Base-by-base conservation (phyloP, 768 basidiomycete genomes). In the Xerocomellus intermedius region DNA sequence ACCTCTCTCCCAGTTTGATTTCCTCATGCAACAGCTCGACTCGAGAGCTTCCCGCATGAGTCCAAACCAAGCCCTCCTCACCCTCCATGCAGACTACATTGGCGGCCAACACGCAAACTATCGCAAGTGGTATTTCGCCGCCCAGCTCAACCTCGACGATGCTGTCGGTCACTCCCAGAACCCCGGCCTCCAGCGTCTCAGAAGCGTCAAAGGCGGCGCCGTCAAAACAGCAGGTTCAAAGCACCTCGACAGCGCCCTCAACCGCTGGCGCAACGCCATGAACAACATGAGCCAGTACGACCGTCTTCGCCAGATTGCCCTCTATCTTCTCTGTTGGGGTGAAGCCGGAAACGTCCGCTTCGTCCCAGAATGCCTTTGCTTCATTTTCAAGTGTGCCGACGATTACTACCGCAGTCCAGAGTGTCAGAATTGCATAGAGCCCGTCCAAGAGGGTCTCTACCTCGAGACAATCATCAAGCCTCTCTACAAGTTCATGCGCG, bases 371-470 rank as follows among this genome's bases (percentile, higher is more conserved):
- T 92, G 90, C 64, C 75, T 99, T 44, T 98, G 96, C 79, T 99
- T 98, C 82, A 96, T 99, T 68, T 98, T 98, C 87, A 99, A 99
- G 75, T 99, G 97, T 67, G 97, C 97, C 54, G 97, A 99, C 73
- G 97, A 99, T 75, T 98, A 98, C 71, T 99, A 99, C 73, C 91
- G 97, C 55, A 94, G 91, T 55, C 87, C 96, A 26, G 97, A 98
- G 69, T 99, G 97, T 69, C 97, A 99, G 75, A 96, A 92, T 74
- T 79, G 86, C 60, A 74, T 91, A 26, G 97, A 99, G 42, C 89
- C 95, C 5, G 91, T 98, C 2, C 90, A 91, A 10, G 97, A 98
- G 67, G 96, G 96, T 28, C 75, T 98, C 45, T 99, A 96, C 73
- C 83, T 99, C 49, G 83, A 90, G 54, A 81, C 87, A 2, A 85